Conservation (phyloP, 2,329 filamentous ascomycete genomes). For the Curvularia sp. region DNA sequence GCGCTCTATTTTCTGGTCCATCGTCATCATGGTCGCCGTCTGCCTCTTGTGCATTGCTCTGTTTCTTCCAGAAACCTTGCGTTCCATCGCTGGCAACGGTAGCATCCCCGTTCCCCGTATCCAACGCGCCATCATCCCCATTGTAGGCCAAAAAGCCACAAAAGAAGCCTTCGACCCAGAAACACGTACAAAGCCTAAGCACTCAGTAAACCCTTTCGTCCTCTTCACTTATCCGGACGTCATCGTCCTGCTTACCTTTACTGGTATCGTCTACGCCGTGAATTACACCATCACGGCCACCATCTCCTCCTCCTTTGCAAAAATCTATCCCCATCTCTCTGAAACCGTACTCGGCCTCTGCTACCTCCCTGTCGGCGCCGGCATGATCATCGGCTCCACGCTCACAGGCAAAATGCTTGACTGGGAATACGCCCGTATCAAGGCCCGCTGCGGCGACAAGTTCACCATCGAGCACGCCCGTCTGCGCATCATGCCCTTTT, state of each 20-base stretch:
- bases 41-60: slow-evolving; percentile 45
- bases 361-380: slow-evolving; percentile 63
- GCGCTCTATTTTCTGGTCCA: slow-evolving; percentile 49
- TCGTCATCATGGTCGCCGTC: slow-evolving; percentile 50
- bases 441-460: slow-evolving; percentile 25
- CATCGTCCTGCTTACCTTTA: slow-evolving; percentile 55
- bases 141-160: slow-evolving; percentile 33
- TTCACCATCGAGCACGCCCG: slow-evolving; percentile 41
- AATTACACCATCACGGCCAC: slow-evolving; percentile 44
- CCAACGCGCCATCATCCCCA: slow-evolving; percentile 30
- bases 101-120: slow-evolving; percentile 32
- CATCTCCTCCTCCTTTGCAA: slow-evolving; percentile 36
- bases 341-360: slow-evolving; percentile 41
- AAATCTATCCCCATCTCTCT: slow-evolving; percentile 34
- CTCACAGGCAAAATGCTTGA: slow-evolving; percentile 62
- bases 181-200: slow-evolving; percentile 25
- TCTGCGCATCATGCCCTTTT: slow-evolving; percentile 37
- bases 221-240: slow-evolving; percentile 40
- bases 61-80: slow-evolving; percentile 53
- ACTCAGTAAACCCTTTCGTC: slow-evolving; percentile 38
- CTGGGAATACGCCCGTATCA: slow-evolving; percentile 56
- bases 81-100: slow-evolving; percentile 53
- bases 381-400: slow-evolving; percentile 62
- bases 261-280: slow-evolving; percentile 39
- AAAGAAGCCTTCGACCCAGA: slow-evolving; percentile 17